Evolutionary conservation across 2,329 filamentous ascomycete genomes (phyloP).

Genomic region (Pseudocercospora crystallina): DNA sequence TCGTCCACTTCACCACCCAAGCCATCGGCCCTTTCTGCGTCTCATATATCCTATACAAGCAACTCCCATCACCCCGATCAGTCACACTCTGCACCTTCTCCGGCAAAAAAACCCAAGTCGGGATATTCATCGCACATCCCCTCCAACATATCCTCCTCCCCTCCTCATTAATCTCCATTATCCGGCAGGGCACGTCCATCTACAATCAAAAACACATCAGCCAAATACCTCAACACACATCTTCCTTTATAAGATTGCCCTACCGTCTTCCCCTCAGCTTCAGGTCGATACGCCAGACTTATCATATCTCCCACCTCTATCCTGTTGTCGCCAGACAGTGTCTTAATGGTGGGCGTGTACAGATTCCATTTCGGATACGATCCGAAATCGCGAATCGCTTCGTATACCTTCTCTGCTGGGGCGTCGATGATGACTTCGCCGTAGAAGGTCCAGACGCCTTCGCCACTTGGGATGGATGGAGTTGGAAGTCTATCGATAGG

Average conservation of each 20-base stretch:
- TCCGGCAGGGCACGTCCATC: constrained; percentile 6
- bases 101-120: constrained; percentile 1
- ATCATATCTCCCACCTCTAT: constrained; percentile 10
- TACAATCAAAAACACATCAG: too few relatives aligned
- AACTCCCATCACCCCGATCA: constrained; percentile 1
- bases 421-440: constrained; percentile 8
- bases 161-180: constrained; percentile 2
- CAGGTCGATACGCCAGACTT: constrained; percentile 9
- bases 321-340: constrained; percentile 1
- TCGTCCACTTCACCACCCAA: constrained; percentile 8
- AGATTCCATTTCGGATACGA: constrained; percentile 15
- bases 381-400: constrained; percentile 9
- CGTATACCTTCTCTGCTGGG: constrained; percentile 13
- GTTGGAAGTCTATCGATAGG: constrained; percentile 12
- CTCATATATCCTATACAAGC: constrained; percentile 11
- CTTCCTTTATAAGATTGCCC: too few relatives aligned
- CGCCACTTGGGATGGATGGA: constrained; percentile 2
- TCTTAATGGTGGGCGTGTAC: constrained; percentile 8
- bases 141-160: constrained; percentile 8
- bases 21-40: constrained; percentile 12
- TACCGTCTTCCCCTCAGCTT: too few relatives aligned
- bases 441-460: constrained; percentile 12
- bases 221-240: too few relatives aligned
- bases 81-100: constrained; percentile 18
- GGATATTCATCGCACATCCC: constrained; percentile 4